Conservation (phyloP, 306 rosid genomes). For the Citrullus mucosospermus region DNA sequence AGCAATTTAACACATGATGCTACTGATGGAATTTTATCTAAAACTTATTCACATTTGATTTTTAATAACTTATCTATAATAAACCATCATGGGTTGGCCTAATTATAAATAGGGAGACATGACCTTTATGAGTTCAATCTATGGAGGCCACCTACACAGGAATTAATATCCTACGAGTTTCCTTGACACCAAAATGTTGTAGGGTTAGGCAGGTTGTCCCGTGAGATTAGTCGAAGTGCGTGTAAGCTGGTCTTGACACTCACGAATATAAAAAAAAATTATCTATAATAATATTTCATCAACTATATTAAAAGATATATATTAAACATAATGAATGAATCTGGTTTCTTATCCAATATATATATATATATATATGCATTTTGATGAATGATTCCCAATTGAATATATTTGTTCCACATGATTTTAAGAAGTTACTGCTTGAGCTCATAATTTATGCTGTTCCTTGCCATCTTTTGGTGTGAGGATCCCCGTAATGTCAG, state of each 20-base stretch:
- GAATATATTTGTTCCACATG: not conserved
- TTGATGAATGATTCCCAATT: too few relatives aligned
- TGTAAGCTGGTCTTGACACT: too few relatives aligned
- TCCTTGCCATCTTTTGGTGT: not conserved
- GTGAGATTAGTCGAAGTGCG: too few relatives aligned
- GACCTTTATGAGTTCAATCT: too few relatives aligned
- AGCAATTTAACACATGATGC: slow-evolving; percentile 4
- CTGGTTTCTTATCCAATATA: not conserved
- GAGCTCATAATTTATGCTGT: not conserved
- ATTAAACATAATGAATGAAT: not conserved
- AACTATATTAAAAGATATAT: not conserved
- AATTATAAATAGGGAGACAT: too few relatives aligned
- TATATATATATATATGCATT: too few relatives aligned
- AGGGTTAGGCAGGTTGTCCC: too few relatives aligned
- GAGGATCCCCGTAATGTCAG: not conserved
- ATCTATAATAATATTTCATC: not conserved
- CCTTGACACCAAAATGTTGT: too few relatives aligned
- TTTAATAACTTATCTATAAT: not conserved
- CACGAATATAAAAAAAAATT: not conserved
- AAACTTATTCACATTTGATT: not conserved
- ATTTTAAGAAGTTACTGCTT: not conserved
- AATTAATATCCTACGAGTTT: too few relatives aligned
- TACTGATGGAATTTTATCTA: not conserved
- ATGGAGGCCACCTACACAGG: too few relatives aligned
- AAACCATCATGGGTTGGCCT: not conserved